phyloP scores from a whole-genome alignment of 2,329 filamentous ascomycete genomes.

The Botryosphaeria agaves region DNA sequence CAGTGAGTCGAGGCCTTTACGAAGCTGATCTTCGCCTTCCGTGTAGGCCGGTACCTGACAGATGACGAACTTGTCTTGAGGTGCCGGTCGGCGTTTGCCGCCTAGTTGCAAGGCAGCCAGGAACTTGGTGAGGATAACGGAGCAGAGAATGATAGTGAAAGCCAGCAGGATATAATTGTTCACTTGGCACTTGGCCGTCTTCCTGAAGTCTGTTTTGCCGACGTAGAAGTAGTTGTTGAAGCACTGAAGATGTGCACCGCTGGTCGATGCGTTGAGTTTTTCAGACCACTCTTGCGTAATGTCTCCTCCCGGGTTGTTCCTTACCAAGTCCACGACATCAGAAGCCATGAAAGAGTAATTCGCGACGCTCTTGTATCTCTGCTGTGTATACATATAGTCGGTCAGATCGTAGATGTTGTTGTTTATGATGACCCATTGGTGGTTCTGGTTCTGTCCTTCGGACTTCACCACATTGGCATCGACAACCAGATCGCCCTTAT shows the following conservation, averaged over 20 bases:
- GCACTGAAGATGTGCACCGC: constrained; percentile 59
- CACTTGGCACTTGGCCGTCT: constrained; percentile 57
- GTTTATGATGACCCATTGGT: constrained; percentile 67
- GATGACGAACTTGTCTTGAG: constrained; percentile 97
- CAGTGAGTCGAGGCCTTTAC: constrained; percentile 84
- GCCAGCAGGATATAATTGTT: constrained; percentile 83
- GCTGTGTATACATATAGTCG: constrained; percentile 70
- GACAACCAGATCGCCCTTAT: constrained; percentile 74
- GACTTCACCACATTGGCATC: constrained; percentile 38
- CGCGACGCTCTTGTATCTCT: constrained; percentile 32
- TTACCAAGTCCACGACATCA: constrained; percentile 49
- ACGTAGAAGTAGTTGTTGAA: constrained; percentile 70
- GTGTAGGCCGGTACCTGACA: constrained; percentile 97
- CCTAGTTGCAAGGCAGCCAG: constrained; percentile 84
- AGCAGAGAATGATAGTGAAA: constrained; percentile 69
- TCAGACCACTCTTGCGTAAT: constrained; percentile 49
- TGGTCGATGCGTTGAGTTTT: constrained; percentile 32
- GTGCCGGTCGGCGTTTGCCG: constrained; percentile 71
- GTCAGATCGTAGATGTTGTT: constrained; percentile 74
- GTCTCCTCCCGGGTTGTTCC: constrained; percentile 62
- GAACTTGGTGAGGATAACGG: constrained; percentile 76
- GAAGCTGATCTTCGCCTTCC: constrained; percentile 86
- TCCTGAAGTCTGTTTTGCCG: constrained; percentile 72
- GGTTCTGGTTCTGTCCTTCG: constrained; percentile 49
- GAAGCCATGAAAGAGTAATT: constrained; percentile 60